A percentile compares a stretch with the other conserved stretches of the same genome.
Conservation (phyloP, 2,329 filamentous ascomycete genomes). For the Botrytis aclada region DNA sequence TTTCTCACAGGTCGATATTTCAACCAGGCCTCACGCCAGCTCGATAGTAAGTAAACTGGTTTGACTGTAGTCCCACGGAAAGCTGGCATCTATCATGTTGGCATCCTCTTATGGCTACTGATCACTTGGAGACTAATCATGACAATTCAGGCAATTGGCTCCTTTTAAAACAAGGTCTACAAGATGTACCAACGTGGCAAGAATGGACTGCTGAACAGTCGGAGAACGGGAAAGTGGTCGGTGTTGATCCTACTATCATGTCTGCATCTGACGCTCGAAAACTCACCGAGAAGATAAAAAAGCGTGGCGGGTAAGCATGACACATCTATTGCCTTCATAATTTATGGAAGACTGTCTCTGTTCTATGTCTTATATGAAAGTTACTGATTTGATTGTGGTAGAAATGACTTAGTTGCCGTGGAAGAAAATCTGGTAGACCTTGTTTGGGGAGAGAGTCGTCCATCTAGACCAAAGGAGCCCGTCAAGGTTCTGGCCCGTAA, state of each 20-base stretch:
- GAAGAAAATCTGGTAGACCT: slow-evolving; percentile 83
- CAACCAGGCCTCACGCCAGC: slow-evolving; percentile 88
- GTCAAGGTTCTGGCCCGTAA: slow-evolving; percentile 69
- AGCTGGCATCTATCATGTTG: background rate
- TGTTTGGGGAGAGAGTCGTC: slow-evolving; percentile 77
- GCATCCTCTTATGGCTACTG: background rate
- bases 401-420: slow-evolving; percentile 64
- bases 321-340: background rate
- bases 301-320: slow-evolving; percentile 66
- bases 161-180: slow-evolving; percentile 86
- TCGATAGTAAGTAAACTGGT: slow-evolving; percentile 55
- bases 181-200: slow-evolving; percentile 95
- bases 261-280: slow-evolving; percentile 71
- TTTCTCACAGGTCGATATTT: slow-evolving; percentile 71
- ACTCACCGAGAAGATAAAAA: slow-evolving; percentile 80
- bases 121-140: slow-evolving; percentile 6
- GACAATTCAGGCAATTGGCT: slow-evolving; percentile 66
- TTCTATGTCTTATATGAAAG: background rate
- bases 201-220: slow-evolving; percentile 90
- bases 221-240: slow-evolving; percentile 82
- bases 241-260: slow-evolving; percentile 85
- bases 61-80: background rate
- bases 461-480: slow-evolving; percentile 70
- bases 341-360: background rate
- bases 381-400: slow-evolving; percentile 9